Base-by-base conservation (phyloP, 2,329 filamentous ascomycete species). In the Fusarium decemcellulare region DNA sequence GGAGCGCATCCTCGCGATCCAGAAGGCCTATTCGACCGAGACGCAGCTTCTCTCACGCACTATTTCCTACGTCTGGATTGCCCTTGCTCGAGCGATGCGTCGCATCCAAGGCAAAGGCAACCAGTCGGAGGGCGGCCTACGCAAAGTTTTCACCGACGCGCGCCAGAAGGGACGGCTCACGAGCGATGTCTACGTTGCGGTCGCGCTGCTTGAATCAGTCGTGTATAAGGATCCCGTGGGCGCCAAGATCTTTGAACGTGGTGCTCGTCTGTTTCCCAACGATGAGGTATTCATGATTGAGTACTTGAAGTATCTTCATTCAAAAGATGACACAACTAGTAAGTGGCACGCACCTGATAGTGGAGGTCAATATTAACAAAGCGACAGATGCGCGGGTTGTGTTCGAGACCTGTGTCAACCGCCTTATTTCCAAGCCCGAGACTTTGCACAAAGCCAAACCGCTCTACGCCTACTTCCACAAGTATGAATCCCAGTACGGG, bases 201-300 rank as follows among this genome's bases (percentile, higher is more conserved):
- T 94, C 72, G 96, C 97, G 15, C 86, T 97, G 63, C 93, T 99
- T 76, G 96, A 99, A 79, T 95, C 96, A 77, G 91, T 97, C 73
- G 97, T 97, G 72, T 99, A 99, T 81, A 96, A 97, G 76, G 96
- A 98, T 74, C 89, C 91, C 1, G 93, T 96, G 1, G 95, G 95
- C 2, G 93, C 92, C 44, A 98, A 96, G 82, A 98, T 99, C 64
- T 97, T 98, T 72, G 96, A 99, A 78, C 92, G 95, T 47, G 96
- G 96, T 18, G 91, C 95, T 68, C 96, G 94, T 76, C 85, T 99
- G 12, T 99, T 98, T 76, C 95, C 95, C 0, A 93, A 97, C 51
- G 95, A 98, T 75, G 95, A 97, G 78, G 87, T 90, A 61, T 98
- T 98, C 81, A 94, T 97, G 68, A 87, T 99, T 54, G 95, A 98